Conservation (phyloP, 495 filamentous ascomycete genomes). For the Cercophora newfieldiana region DNA sequence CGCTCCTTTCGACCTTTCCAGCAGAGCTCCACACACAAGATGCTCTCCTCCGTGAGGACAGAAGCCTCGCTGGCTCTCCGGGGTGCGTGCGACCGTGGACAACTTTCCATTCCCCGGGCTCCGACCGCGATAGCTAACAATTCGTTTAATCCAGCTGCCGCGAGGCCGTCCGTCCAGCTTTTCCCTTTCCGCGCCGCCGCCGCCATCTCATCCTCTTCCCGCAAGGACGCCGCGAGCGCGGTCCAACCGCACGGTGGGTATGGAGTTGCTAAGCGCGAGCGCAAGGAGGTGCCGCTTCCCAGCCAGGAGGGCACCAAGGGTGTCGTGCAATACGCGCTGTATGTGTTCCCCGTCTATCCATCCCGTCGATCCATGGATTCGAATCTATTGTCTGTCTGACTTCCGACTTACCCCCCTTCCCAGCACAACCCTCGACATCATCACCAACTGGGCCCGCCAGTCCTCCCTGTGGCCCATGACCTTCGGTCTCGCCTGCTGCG, state of each 20-base stretch:
- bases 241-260: slow-evolving; percentile 44
- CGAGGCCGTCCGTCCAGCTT: slow-evolving; percentile 60
- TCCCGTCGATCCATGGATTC: too few species aligned
- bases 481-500: slow-evolving; percentile 95
- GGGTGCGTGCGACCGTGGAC: slow-evolving; percentile 53
- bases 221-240: slow-evolving; percentile 54
- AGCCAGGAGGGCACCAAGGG: slow-evolving; percentile 94
- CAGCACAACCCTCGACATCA: slow-evolving; percentile 87
- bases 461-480: slow-evolving; percentile 97
- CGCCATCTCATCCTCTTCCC: slow-evolving; percentile 61
- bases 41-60: slow-evolving; percentile 66
- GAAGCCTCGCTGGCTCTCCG: slow-evolving; percentile 67
- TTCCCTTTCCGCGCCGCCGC: slow-evolving; percentile 63
- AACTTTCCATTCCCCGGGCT: not conserved
- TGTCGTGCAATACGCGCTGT: slow-evolving; percentile 96
- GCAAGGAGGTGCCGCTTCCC: slow-evolving; percentile 77
- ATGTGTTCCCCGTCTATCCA: slow-evolving; percentile 43
- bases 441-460: slow-evolving; percentile 94
- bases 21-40: slow-evolving; percentile 34
- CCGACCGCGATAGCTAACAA: slow-evolving; percentile 15
- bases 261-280: slow-evolving; percentile 42
- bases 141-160: slow-evolving; percentile 37
- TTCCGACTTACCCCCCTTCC: slow-evolving; percentile 8
- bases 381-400: not conserved
- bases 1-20: slow-evolving; percentile 21